These are phyloP conservation scores for Populus pruinosa DNA, from an alignment of 345 rosid genomes.

Conservation along the genomic window DNA sequence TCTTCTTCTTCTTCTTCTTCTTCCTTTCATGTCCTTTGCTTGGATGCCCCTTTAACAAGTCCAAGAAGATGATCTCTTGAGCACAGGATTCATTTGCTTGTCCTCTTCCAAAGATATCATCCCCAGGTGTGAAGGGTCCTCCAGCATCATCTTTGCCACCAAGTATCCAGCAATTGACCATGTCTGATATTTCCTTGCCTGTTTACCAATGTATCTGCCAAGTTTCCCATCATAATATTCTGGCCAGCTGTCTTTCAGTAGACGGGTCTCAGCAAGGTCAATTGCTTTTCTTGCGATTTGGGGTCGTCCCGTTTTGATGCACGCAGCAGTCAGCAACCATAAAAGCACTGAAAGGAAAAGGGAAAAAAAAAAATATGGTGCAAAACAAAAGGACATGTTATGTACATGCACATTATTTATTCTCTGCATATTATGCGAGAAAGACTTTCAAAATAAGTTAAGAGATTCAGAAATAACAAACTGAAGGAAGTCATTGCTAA, in stretches of 20 bases:
- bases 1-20: neutral
- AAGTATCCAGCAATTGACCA: constrained; percentile 36
- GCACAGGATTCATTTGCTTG: constrained; percentile 27
- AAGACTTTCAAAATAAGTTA: neutral
- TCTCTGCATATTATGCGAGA: neutral
- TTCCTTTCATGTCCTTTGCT: neutral
- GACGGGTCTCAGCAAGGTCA: constrained; percentile 27
- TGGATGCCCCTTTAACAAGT: constrained; percentile 2
- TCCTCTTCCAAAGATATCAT: constrained; percentile 30
- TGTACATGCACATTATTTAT: neutral
- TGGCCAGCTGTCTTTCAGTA: constrained; percentile 35
- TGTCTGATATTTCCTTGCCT: constrained; percentile 35
- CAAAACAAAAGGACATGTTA: neutral
- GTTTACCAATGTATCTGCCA: constrained; percentile 33
- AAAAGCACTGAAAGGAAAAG: constrained; percentile 21
- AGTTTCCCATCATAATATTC: constrained; percentile 36
- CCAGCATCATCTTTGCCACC: constrained; percentile 38
- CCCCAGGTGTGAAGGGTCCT: constrained; percentile 30
- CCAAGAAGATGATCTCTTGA: constrained; percentile 28
- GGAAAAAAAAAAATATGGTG: neutral
- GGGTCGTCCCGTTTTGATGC: constrained; percentile 34
- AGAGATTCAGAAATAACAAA: neutral
- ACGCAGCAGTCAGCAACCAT: constrained; percentile 37
- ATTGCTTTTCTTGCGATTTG: constrained; percentile 36
- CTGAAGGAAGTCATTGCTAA: neutral